Evolutionary conservation across 2,329 filamentous ascomycete genomes (phyloP), one percentile per base, ranked within the genome.

Genomic region (Epichloe scottii): DNA sequence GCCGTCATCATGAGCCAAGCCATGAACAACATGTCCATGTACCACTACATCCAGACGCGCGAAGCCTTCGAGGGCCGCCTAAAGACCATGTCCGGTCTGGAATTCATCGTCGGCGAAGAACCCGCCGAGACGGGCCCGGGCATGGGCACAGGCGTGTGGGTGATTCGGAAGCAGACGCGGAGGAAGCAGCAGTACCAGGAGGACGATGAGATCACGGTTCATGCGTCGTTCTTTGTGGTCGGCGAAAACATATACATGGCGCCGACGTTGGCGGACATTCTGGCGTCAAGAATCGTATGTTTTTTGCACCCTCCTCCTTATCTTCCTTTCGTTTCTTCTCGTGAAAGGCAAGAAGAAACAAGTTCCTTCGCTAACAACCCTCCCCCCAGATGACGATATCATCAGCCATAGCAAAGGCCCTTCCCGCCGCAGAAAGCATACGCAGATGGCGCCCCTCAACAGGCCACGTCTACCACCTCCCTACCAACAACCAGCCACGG

Each of bases 221-320:
- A 81, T 39, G 70, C 75, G 4, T 75, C 75, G 2, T 85, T 84
- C 60, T 85, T 82, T 59, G 72, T 85, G 2, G 74, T 82, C 1
- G 81, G 80, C 0, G 78, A 82, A 56, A 81, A 84, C 49, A 77
- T 85, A 3, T 85, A 84, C 61, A 80, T 81, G 74, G 81, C 82
- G 8, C 81, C 82, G 2, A 76, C 74, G 1, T 58, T 84, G 23
- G 75, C 73, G 2, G 79, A 84, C 58, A 72, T 84, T 8, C 60
- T 85, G 12, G 75, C 73, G 45, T 76, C 76, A 47, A 69, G 79
- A 57, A 74, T 84, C 57, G 80, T 83, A 63, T 26, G 26, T 23
- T n/a, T 10, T 14, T 5, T 19, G 23, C 23, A 19, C 14, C 7
- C 5, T 30, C 30, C 23, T 11, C 23, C 14, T 10, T 12, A 30